Base-by-base conservation (phyloP, 2,329 filamentous ascomycete species). In the Coniochaeta prunicola region DNA sequence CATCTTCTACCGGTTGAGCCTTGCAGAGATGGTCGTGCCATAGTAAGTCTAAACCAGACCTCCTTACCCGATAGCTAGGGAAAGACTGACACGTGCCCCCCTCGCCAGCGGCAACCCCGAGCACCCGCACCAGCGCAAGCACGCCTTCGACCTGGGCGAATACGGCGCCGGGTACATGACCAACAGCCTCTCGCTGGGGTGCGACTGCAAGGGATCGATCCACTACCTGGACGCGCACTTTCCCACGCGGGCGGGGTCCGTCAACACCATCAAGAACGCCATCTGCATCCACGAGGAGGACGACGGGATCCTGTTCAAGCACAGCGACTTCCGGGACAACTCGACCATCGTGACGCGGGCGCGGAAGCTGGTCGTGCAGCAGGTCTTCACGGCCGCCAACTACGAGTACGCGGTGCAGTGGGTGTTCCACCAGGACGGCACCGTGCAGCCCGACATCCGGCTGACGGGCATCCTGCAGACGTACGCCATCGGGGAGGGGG, bases 261-360 rank as follows among this genome's bases (percentile, higher is more conserved):
- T 89, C 30, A 85, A 86, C 4, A 89, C 86, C 1, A 91, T 96
- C 77, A 93, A 96, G 79, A 96, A 96, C 69, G 92, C 92, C 38
- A 89, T 97, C 65, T 97, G 92, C 72, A 92, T 97, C 64, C 92
- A 97, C 74, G 92, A 97, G 72, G 92, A 97, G 75, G 92, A 97
- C 64, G 84, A 85, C 1, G 92, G 92, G 6, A 94, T 97, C 60
- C 79, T 96, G 0, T 96, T 96, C 83, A 97, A 97, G 76, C 91
- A 96, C 75, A 92, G 86, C 17, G 92, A 97, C 74, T 97, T 96
- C 82, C 84, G 92, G 38, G 92, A 97, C 69, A 89, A 94, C 48
- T 93, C 90, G 0, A 84, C 87, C 58, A 91, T 94, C 10, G 90
- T 96, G 4, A 96, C 92, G 0, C 87, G 92, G 28, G 91, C 87